Evolutionary conservation across 495 filamentous ascomycete species (phyloP), one percentile per base, ranked within the genome.

Genomic region (Xylaria venustula): DNA sequence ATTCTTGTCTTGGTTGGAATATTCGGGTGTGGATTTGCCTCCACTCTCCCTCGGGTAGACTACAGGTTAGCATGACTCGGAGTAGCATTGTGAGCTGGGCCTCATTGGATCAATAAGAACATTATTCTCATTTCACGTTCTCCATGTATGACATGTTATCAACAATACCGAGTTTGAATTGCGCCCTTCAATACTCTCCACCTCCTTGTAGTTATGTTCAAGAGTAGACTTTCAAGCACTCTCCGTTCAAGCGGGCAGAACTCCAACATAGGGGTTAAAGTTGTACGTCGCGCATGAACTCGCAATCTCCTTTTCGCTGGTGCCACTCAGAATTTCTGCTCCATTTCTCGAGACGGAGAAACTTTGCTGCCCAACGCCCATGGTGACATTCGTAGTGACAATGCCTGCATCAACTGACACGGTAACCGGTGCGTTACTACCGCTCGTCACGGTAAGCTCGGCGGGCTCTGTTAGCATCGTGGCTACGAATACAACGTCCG

Each of bases 211-310:
- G 5, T 34, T 34, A 5, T 34, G 30, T 34, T 5, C 30, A 34
- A n/a, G n/a, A n/a, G n/a, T n/a, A n/a, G n/a, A n/a, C n/a, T n/a
- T n/a, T n/a, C n/a, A n/a, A n/a, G n/a, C n/a, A n/a, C n/a, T n/a
- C n/a, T n/a, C 37, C 6, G 7, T 40, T 40, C 37, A 40, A 55
- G 32, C n/a, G 19, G 52, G 9, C 52, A 55, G 19, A 44, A 55
- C 52, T 12, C 80, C 80, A 20, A 72, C 79, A 63, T 83, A 85
- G 22, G 82, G 79, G 56, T 86, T 85, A 70, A 81, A 85, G 64
- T 85, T 85, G 70, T 84, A 86, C 37, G 83, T 77, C 7, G 80
- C 82, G 59, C 81, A 84, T 1, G 67, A 65, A 47, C 79, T 72
- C n/a, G 67, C 71, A 55, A 86, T 76, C 23, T 82, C 74, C 63